phyloP scores from a whole-genome alignment of 1,284 basidiomycete species.

The Golubevia pallescens region DNA sequence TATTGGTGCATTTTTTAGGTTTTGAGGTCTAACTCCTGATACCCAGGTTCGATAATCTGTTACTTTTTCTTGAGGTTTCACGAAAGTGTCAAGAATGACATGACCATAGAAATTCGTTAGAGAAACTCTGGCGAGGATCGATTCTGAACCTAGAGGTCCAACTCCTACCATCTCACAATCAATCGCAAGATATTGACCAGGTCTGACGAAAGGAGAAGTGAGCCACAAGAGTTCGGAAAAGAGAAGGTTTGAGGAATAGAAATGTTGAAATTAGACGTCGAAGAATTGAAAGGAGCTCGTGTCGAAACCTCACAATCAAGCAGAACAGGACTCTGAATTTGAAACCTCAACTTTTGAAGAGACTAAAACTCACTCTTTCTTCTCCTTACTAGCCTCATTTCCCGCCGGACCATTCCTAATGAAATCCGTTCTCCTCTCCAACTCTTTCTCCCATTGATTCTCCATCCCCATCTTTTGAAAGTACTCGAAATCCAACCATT shows the following conservation, averaged over 20 bases:
- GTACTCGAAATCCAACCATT: neutral
- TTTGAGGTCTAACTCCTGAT: slow-evolving; percentile 80
- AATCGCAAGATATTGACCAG: slow-evolving; percentile 80
- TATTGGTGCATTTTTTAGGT: slow-evolving; percentile 75
- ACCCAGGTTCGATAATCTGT: slow-evolving; percentile 92
- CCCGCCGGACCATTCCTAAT: slow-evolving; percentile 39
- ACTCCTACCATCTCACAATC: slow-evolving; percentile 99
- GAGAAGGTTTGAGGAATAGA: neutral
- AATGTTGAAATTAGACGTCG: neutral
- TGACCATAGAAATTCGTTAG: slow-evolving; percentile 89
- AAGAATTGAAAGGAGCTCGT: no score
- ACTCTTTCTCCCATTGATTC: slow-evolving; percentile 23
- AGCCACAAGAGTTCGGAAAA: no score
- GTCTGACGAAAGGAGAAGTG: slow-evolving; percentile 66
- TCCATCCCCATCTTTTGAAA: neutral
- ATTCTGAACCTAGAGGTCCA: slow-evolving; percentile 79
- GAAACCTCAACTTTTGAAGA: no score
- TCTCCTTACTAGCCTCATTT: slow-evolving; percentile 18
- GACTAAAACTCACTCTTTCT: slow-evolving; percentile 30
- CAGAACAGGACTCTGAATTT: no score
- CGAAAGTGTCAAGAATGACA: slow-evolving; percentile 82
- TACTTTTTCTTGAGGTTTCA: slow-evolving; percentile 83
- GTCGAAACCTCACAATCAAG: neutral
- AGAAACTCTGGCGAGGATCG: slow-evolving; percentile 85
- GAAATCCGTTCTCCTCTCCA: slow-evolving; percentile 29